phyloP scores from a whole-genome alignment of 2,329 filamentous ascomycete species.

The Beauveria medogensis region DNA sequence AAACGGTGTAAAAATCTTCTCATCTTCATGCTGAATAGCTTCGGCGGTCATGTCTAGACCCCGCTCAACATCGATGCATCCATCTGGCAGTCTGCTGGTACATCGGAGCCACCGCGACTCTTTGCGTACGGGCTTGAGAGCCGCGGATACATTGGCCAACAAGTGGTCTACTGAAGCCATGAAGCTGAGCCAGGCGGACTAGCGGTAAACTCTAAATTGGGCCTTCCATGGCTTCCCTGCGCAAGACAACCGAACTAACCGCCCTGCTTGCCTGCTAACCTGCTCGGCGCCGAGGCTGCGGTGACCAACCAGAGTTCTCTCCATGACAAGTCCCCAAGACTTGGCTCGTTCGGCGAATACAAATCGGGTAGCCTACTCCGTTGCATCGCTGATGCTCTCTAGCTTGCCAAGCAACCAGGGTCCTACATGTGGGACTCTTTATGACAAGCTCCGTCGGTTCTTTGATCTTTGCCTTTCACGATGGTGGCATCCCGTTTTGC shows the following conservation, averaged over 20 bases:
- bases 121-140: too few species aligned
- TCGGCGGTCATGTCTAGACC: too few species aligned
- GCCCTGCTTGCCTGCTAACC: not conserved
- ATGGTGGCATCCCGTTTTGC: not conserved
- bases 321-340: not conserved
- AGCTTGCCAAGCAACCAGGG: not conserved
- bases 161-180: too few species aligned
- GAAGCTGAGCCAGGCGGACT: not conserved
- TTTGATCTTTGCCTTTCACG: not conserved
- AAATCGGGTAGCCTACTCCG: not conserved
- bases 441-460: not conserved
- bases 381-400: not conserved
- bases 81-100: too few species aligned
- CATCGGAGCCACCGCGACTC: not conserved
- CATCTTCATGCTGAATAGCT: too few species aligned
- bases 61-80: too few species aligned
- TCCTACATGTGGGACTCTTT: not conserved
- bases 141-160: too few species aligned
- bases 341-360: not conserved
- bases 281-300: not conserved
- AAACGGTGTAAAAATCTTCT: too few species aligned
- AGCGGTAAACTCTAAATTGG: conserved; percentile 1
- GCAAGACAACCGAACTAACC: not conserved
- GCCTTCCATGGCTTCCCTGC: not conserved
- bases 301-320: not conserved